These are phyloP conservation scores for Trypanosoma rangeli DNA, from an alignment of 208 protist species.

Conservation along the genomic window DNA sequence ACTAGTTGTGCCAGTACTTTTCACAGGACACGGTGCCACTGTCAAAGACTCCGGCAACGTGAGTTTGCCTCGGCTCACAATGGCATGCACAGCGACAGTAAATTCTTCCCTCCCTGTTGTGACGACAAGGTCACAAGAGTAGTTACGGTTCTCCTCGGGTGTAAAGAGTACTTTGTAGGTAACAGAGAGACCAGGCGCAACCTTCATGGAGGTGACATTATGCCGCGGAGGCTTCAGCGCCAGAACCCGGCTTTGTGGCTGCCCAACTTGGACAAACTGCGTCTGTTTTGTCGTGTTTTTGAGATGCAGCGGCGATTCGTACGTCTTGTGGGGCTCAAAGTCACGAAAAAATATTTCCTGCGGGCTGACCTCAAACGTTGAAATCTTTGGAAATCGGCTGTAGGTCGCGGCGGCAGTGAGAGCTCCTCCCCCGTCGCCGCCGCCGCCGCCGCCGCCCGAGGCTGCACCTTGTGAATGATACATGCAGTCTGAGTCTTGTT, in stretches of 20 bases:
- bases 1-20: conserved; percentile 51
- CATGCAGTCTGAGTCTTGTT: conserved; percentile 1
- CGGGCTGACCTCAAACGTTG: conserved; percentile 83
- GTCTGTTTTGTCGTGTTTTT: conserved; percentile 82
- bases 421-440: no score
- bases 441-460: neutral
- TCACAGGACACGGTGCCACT: conserved; percentile 76
- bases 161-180: conserved; percentile 85
- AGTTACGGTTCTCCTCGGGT: conserved; percentile 78
- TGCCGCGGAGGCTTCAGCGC: conserved; percentile 55
- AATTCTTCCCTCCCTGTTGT: conserved; percentile 89
- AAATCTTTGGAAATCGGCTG: conserved; percentile 16
- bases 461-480: conserved; percentile 20
- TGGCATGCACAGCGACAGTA: conserved; percentile 82
- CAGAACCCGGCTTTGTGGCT: conserved; percentile 73
- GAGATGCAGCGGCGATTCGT: conserved; percentile 69
- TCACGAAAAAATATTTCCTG: conserved; percentile 74
- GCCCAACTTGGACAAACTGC: conserved; percentile 83
- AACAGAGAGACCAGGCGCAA: conserved; percentile 90
- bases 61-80: conserved; percentile 79
- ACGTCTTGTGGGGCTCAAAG: conserved; percentile 73
- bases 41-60: conserved; percentile 74
- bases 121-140: conserved; percentile 79
- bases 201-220: conserved; percentile 62
- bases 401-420: conserved; percentile 6